Evolutionary conservation across 352 stramenopile genomes (phyloP).

Genomic region (Globisporangium takayamanum): DNA sequence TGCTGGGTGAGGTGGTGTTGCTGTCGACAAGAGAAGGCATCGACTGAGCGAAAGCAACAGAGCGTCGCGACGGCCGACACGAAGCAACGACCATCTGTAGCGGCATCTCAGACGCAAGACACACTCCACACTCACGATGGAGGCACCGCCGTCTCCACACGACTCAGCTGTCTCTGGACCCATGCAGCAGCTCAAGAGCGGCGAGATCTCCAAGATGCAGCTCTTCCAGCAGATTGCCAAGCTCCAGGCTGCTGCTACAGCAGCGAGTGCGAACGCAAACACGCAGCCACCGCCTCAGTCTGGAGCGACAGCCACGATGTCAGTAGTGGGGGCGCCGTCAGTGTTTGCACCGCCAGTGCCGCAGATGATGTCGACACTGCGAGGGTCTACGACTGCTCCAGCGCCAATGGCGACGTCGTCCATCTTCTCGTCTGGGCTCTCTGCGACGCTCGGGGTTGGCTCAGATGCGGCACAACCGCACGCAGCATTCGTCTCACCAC

Average conservation of each 20-base stretch:
- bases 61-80: background rate
- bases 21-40: too few relatives aligned
- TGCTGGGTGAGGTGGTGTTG: too few relatives aligned
- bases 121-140: conserved; percentile 19
- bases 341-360: background rate
- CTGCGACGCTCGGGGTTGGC: background rate
- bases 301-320: background rate
- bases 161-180: conserved; percentile 48
- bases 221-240: conserved; percentile 79
- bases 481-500: background rate
- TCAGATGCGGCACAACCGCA: background rate
- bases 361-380: background rate
- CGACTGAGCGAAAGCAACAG: too few relatives aligned
- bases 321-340: background rate
- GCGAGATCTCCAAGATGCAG: conserved; percentile 82
- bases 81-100: background rate
- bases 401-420: background rate
- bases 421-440: background rate
- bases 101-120: background rate
- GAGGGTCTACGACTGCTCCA: background rate
- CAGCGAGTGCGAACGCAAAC: background rate
- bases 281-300: conserved; percentile 5
- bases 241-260: conserved; percentile 31
- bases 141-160: conserved; percentile 24
- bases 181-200: conserved; percentile 81